These are phyloP conservation scores for Fusarium pininemorale DNA, from an alignment of 2,329 filamentous ascomycete genomes.

Conservation along the genomic window DNA sequence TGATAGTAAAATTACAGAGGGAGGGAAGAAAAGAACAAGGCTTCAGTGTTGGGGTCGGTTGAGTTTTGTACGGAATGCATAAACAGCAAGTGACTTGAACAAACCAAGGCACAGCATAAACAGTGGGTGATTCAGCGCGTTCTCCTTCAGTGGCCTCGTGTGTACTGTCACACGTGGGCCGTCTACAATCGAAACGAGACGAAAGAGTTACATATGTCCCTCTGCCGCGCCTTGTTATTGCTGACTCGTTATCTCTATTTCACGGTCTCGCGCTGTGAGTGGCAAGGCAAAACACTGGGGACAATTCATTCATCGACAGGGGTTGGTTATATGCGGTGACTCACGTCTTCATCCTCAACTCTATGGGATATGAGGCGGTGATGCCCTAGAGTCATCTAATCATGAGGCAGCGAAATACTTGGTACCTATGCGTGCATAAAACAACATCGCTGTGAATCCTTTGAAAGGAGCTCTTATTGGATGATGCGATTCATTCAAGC, in stretches of 20 bases:
- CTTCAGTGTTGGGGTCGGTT: neutral
- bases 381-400: conserved; percentile 10
- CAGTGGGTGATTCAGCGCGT: conserved; percentile 7
- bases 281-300: conserved; percentile 30
- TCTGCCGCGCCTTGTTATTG: conserved; percentile 17
- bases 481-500: neutral
- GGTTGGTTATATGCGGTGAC: conserved; percentile 23
- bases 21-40: conserved; percentile 2
- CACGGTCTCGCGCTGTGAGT: conserved; percentile 20
- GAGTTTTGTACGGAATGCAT: conserved; percentile 24
- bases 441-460: neutral
- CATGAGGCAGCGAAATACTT: conserved; percentile 4
- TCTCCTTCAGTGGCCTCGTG: conserved; percentile 22
- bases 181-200: neutral
- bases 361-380: conserved; percentile 4
- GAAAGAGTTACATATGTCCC: neutral
- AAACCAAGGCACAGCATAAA: conserved; percentile 22
- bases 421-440: neutral
- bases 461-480: conserved; percentile 4
- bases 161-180: conserved; percentile 31
- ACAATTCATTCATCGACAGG: conserved; percentile 11
- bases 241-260: conserved; percentile 15
- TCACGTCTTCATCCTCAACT: conserved; percentile 21
- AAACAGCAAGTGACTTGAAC: conserved; percentile 14
- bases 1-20: neutral